phyloP scores from a whole-genome alignment of 2,329 filamentous ascomycete species.

The Cyanodermella asteris region DNA sequence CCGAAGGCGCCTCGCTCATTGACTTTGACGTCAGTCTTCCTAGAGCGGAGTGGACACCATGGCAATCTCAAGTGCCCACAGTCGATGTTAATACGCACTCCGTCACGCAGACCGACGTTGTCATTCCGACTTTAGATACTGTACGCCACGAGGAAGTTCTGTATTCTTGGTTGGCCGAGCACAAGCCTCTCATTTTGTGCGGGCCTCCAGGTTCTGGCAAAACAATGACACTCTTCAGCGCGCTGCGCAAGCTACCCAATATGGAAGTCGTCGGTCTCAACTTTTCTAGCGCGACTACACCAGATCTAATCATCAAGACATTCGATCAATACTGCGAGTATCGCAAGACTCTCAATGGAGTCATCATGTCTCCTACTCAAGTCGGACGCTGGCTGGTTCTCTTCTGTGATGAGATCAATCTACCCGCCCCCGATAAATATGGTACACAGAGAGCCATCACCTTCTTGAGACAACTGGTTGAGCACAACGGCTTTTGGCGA shows the following conservation, averaged over 20 bases:
- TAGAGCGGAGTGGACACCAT: conserved; percentile 69
- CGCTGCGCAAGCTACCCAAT: conserved; percentile 84
- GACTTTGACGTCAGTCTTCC: conserved; percentile 86
- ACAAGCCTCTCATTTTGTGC: conserved; percentile 89
- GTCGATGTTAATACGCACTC: conserved; percentile 98
- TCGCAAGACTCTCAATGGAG: conserved; percentile 91
- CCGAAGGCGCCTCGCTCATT: conserved; percentile 66
- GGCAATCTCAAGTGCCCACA: conserved; percentile 84
- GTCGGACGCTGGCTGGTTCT: conserved; percentile 95
- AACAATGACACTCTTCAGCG: conserved; percentile 98
- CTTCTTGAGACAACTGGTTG: conserved; percentile 88
- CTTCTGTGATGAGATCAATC: conserved; percentile 98
- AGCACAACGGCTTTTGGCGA: conserved; percentile 98
- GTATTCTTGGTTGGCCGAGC: conserved; percentile 97
- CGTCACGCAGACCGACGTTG: conserved; percentile 90
- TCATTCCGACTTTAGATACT: conserved; percentile 93
- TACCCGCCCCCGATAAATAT: conserved; percentile 93
- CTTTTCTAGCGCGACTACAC: conserved; percentile 95
- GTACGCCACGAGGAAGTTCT: conserved; percentile 96
- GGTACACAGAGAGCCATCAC: conserved; percentile 93
- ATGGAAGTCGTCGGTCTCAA: conserved; percentile 99
- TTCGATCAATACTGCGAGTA: conserved; percentile 99
- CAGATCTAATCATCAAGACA: conserved; percentile 93
- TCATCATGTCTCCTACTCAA: conserved; percentile 85
- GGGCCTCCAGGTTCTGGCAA: conserved; percentile 97